Evolutionary conservation across 2,329 filamentous ascomycete species (phyloP).

Genomic region (Balansia obtecta): DNA sequence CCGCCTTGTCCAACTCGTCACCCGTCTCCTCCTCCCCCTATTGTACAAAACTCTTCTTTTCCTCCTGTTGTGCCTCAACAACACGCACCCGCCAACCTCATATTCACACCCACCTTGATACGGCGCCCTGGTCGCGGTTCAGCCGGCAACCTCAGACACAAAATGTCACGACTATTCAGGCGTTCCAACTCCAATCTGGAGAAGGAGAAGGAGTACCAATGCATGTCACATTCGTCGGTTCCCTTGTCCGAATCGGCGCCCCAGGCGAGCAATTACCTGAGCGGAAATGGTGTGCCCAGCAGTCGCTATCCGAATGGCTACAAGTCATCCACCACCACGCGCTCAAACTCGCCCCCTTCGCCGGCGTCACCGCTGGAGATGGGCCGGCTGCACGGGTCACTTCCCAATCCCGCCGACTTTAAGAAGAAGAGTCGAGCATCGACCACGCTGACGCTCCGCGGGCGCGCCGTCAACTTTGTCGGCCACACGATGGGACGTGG

Average conservation of each 20-base stretch:
- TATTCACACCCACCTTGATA: constrained; percentile 19
- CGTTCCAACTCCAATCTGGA: constrained; percentile 25
- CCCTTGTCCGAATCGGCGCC: constrained; percentile 12
- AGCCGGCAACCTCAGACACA: constrained; percentile 33
- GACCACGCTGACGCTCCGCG: constrained; percentile 37
- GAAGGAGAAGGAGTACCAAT: constrained; percentile 14
- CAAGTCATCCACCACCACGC: constrained; percentile 31
- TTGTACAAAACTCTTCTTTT: background rate
- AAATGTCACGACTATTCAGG: constrained; percentile 37
- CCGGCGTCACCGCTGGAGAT: constrained; percentile 34
- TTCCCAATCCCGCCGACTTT: constrained; percentile 33
- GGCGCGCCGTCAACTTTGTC: constrained; percentile 36
- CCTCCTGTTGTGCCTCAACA: background rate
- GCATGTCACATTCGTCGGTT: constrained; percentile 9
- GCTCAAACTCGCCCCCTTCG: constrained; percentile 38
- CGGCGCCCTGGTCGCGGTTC: constrained; percentile 30
- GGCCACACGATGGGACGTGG: constrained; percentile 15
- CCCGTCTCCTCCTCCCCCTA: constrained; percentile 9
- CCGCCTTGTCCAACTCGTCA: constrained; percentile 4
- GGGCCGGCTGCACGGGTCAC: constrained; percentile 19
- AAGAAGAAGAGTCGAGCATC: constrained; percentile 37
- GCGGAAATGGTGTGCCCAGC: constrained; percentile 8
- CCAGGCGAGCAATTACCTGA: constrained; percentile 4
- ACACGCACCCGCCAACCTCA: background rate
- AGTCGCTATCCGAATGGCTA: constrained; percentile 31